Percentiles rank a stretch among this genome's conserved stretches.
These are phyloP conservation scores for Candida oleophila DNA, from an alignment of 805 yeast genomes.

Conservation along the genomic window DNA sequence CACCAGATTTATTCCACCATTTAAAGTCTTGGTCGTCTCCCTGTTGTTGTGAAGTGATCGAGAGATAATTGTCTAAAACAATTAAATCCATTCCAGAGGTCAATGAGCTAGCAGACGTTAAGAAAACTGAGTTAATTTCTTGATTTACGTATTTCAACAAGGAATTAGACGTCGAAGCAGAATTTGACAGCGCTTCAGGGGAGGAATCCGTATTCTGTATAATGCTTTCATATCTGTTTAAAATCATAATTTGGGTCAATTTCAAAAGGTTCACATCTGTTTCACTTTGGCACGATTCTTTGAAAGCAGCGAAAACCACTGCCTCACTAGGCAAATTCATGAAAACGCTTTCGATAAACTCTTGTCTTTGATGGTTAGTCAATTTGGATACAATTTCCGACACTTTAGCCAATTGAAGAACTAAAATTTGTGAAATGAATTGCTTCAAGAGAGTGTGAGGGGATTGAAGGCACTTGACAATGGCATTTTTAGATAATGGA, in stretches of 20 bases:
- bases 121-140: slow-evolving; percentile 12
- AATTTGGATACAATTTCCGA: slow-evolving; percentile 25
- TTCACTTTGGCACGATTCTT: slow-evolving; percentile 35
- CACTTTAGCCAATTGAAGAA: slow-evolving; percentile 54
- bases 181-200: slow-evolving; percentile 19
- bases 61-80: slow-evolving; percentile 55
- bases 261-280: slow-evolving; percentile 43
- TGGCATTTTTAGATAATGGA: slow-evolving; percentile 55
- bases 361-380: slow-evolving; percentile 17
- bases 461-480: slow-evolving; percentile 53
- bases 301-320: slow-evolving; percentile 40
- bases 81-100: slow-evolving; percentile 53
- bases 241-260: slow-evolving; percentile 46
- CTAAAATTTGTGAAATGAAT: slow-evolving; percentile 58
- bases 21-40: slow-evolving; percentile 44
- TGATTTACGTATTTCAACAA: slow-evolving; percentile 15
- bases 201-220: slow-evolving; percentile 14
- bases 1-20: slow-evolving; percentile 70
- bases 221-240: slow-evolving; percentile 34
- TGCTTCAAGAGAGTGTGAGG: slow-evolving; percentile 57
- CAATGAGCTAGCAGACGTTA: slow-evolving; percentile 22
- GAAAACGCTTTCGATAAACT: slow-evolving; percentile 25
- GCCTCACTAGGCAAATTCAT: slow-evolving; percentile 51
- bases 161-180: slow-evolving; percentile 16
- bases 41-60: slow-evolving; percentile 51